Conservation (phyloP, 2,329 filamentous ascomycete genomes). For the Lachnellula hyalina region DNA sequence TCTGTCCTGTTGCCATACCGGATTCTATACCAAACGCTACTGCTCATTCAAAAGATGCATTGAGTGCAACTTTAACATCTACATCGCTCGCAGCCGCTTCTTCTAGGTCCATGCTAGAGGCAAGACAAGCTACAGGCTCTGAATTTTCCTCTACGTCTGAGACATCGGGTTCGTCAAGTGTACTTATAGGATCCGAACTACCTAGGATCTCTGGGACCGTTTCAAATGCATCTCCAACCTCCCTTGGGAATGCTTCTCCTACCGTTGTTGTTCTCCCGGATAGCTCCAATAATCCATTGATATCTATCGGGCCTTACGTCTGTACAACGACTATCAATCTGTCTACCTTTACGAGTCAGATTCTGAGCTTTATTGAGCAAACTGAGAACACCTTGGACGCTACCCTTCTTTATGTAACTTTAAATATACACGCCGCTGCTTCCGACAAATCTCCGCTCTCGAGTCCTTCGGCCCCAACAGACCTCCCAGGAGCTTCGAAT, state of each 20-base stretch:
- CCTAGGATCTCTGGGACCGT: not conserved
- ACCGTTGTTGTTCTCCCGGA: slow-evolving; percentile 11
- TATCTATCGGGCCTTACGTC: slow-evolving; percentile 47
- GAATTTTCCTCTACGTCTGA: not conserved
- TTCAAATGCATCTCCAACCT: slow-evolving; percentile 5
- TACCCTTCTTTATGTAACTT: slow-evolving; percentile 45
- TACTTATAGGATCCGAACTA: not conserved
- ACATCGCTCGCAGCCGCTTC: not conserved
- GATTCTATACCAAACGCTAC: slow-evolving; percentile 16
- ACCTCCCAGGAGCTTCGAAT: slow-evolving; percentile 40
- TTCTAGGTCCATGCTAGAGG: not conserved
- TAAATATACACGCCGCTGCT: slow-evolving; percentile 56
- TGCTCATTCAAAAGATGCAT: slow-evolving; percentile 7
- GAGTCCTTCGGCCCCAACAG: slow-evolving; percentile 33
- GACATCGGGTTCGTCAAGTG: not conserved
- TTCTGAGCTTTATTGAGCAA: slow-evolving; percentile 46
- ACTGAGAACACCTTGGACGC: slow-evolving; percentile 52
- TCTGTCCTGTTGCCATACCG: slow-evolving; percentile 55
- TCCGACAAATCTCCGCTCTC: slow-evolving; percentile 39
- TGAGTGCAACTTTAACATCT: not conserved
- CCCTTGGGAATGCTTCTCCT: slow-evolving; percentile 20
- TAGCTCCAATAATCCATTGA: slow-evolving; percentile 28
- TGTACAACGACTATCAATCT: slow-evolving; percentile 51
- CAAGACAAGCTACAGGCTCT: not conserved
- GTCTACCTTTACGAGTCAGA: slow-evolving; percentile 42